A percentile compares a stretch with the other conserved stretches of the same genome.
Conservation (phyloP, 257 asterid genomes). For the Avicennia marina region DNA sequence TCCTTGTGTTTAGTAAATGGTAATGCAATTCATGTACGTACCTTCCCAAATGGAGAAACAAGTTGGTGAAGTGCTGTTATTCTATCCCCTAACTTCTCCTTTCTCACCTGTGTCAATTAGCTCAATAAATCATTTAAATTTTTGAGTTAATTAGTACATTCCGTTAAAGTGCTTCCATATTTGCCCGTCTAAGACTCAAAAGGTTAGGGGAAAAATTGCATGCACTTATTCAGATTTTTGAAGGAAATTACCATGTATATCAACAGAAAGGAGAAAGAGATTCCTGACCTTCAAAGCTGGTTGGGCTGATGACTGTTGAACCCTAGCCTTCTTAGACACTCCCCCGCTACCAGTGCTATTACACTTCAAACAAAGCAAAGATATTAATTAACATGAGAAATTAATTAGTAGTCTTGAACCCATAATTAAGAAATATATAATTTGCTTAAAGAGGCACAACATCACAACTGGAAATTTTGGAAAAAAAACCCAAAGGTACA, state of each 20-base stretch:
- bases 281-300: conserved; percentile 77
- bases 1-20: too few relatives aligned
- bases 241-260: neutral
- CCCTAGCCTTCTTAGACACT: conserved; percentile 86
- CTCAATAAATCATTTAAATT: too few relatives aligned
- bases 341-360: conserved; percentile 62
- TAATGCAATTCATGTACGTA: conserved; percentile 13
- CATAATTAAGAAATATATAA: too few relatives aligned
- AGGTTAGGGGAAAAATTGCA: too few relatives aligned
- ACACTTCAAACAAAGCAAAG: conserved; percentile 34
- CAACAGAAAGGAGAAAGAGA: neutral
- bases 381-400: neutral
- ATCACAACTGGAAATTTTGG: too few relatives aligned
- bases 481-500: too few relatives aligned
- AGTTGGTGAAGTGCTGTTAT: conserved; percentile 92
- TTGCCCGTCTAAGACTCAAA: too few relatives aligned
- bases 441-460: too few relatives aligned
- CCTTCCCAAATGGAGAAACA: conserved; percentile 99
- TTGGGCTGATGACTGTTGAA: conserved; percentile 70
- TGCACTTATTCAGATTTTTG: neutral
- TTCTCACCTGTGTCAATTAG: conserved; percentile 56
- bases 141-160: neutral
- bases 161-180: too few relatives aligned
- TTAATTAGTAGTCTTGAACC: neutral
- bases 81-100: conserved; percentile 93